Conservation (phyloP, 495 filamentous ascomycete genomes). For the Cladorrhinum samala region DNA sequence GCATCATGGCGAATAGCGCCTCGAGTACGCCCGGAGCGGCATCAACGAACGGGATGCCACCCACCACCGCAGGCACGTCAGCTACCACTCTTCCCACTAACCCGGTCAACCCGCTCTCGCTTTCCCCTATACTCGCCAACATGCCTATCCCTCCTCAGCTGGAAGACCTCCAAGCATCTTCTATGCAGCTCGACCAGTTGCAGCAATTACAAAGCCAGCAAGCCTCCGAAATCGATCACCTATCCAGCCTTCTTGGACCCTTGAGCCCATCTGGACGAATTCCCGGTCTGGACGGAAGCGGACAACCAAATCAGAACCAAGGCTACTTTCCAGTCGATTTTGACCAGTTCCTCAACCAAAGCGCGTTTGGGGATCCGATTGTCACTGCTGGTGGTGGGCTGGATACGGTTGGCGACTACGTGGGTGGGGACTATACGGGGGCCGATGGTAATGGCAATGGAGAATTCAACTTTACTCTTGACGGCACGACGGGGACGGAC, state of each 20-base stretch:
- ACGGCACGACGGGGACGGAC: background rate
- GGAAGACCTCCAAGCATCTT: conserved; percentile 56
- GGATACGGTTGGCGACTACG: conserved; percentile 18
- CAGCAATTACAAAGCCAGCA: conserved; percentile 69
- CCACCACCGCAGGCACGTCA: conserved; percentile 7
- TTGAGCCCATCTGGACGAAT: conserved; percentile 75
- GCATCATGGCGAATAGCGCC: conserved; percentile 55
- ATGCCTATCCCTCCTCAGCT: conserved; percentile 46
- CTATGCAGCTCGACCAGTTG: conserved; percentile 67
- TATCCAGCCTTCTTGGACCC: conserved; percentile 65
- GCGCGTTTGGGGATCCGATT: conserved; percentile 48
- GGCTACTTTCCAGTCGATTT: conserved; percentile 55
- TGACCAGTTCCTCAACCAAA: conserved; percentile 62
- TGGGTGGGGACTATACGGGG: conserved; percentile 9
- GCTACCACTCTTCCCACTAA: conserved; percentile 13
- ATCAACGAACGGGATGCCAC: background rate
- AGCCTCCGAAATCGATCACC: conserved; percentile 60
- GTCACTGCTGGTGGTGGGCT: background rate
- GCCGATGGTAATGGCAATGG: background rate
- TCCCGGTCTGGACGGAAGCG: conserved; percentile 56
- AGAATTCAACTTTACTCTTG: background rate
- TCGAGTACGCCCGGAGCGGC: background rate
- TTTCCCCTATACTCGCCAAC: conserved; percentile 51
- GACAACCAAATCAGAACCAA: conserved; percentile 28
- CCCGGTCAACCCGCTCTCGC: conserved; percentile 42